phyloP scores from a whole-genome alignment of 2,329 filamentous ascomycete genomes.

The Alternaria metachromatica region DNA sequence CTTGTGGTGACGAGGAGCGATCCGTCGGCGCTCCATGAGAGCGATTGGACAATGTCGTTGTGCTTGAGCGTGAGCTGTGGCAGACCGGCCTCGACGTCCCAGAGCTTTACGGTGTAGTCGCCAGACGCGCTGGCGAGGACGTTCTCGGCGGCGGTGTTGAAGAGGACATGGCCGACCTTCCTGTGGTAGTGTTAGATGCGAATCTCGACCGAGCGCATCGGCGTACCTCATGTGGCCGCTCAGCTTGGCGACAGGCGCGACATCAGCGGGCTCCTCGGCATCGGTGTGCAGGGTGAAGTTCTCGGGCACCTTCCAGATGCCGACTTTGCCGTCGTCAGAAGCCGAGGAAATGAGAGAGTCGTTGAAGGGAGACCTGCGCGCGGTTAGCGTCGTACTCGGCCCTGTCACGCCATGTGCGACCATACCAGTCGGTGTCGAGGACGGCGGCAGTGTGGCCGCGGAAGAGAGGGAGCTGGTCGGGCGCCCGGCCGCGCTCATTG shows the following conservation, averaged over 20 bases:
- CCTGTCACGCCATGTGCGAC: neutral
- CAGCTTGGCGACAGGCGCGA: slow-evolving; percentile 81
- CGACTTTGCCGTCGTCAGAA: slow-evolving; percentile 96
- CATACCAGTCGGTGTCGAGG: slow-evolving; percentile 93
- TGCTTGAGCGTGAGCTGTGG: slow-evolving; percentile 80
- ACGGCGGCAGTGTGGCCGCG: slow-evolving; percentile 95
- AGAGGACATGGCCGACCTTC: slow-evolving; percentile 97
- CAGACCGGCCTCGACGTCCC: slow-evolving; percentile 86
- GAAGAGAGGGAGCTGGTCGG: slow-evolving; percentile 92
- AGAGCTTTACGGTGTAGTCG: slow-evolving; percentile 93
- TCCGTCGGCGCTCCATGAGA: slow-evolving; percentile 94
- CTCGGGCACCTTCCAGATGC: slow-evolving; percentile 93
- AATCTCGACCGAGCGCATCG: neutral
- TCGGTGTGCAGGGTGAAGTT: slow-evolving; percentile 85
- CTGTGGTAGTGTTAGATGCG: slow-evolving; percentile 55
- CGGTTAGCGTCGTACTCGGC: slow-evolving; percentile 19
- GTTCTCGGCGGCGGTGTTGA: slow-evolving; percentile 95
- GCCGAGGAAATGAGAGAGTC: slow-evolving; percentile 90
- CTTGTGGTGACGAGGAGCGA: slow-evolving; percentile 89
- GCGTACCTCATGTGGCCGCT: slow-evolving; percentile 82
- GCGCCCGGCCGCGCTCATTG: slow-evolving; percentile 85
- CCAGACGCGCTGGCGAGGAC: slow-evolving; percentile 94
- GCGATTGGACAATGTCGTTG: slow-evolving; percentile 89
- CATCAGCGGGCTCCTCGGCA: slow-evolving; percentile 79
- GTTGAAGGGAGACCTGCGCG: slow-evolving; percentile 87